Base-by-base conservation (phyloP, 495 filamentous ascomycete species). In the Letharia lupina region DNA sequence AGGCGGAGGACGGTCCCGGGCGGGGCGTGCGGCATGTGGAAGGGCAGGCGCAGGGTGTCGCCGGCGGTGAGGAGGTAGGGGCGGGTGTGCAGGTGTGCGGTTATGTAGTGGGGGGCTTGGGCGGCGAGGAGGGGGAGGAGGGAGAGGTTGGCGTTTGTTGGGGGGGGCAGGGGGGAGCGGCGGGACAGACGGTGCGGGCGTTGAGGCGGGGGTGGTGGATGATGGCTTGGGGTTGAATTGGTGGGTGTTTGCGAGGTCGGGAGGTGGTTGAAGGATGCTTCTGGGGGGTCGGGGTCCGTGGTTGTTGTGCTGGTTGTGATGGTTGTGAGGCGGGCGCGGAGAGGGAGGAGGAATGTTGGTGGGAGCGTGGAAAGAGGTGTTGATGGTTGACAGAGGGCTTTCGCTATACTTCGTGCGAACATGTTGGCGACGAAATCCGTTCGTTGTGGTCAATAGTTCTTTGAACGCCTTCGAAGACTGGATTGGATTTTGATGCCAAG, bases 61-160 rank as follows among this genome's bases (percentile, higher is more conserved):
- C 94, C 95, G 44, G 76, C 77, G 0, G 91, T 98, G 68, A 98
- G 83, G 8, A 98, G 91, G 83, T 96, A 98, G 23, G 92, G 91
- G 28, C 82, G 82, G 6, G 85, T 88, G 79, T 98, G 91, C 71
- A 98, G 86, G 77, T 94, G 90, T 13, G 89, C 82, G 37, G 87
- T 89, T 66, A 94, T 85, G 82, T 95, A 98, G 83, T 96, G 91
- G 1, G 84, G 80, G 12, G 84, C 81, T 76, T 98, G 94, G 48
- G 87, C 80, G 67, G 81, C 80, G 48, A 98, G 86, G 66, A 91
- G 80, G 5, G 93, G 90, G 63, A 83, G 80, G 67, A 93, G 81
- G 10, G 85, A 84, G 47, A 81, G 73, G 72, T 69, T 66, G 74
- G 70, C 75, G 69, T 62, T 44, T 62, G 41, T 65, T n/a, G 62